phyloP scores from a whole-genome alignment of 306 rosid genomes.

The Cyamopsis tetragonoloba region DNA sequence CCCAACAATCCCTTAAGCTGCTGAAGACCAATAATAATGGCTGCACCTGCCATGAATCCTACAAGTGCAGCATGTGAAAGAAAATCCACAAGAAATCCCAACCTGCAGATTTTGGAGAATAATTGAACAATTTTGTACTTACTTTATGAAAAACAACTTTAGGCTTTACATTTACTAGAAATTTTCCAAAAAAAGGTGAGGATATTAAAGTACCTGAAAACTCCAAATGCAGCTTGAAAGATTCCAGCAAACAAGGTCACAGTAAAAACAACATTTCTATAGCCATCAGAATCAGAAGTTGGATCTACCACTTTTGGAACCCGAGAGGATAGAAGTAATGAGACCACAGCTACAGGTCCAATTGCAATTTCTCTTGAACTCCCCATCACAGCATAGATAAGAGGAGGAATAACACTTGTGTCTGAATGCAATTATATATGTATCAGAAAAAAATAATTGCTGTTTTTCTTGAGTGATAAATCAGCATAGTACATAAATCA shows the following conservation, averaged over 20 bases:
- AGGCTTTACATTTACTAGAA: conserved; percentile 40
- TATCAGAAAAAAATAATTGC: neutral
- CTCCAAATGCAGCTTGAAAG: conserved; percentile 76
- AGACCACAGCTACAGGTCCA: conserved; percentile 96
- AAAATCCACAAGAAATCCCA: conserved; percentile 91
- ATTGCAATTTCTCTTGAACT: conserved; percentile 92
- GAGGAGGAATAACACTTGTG: conserved; percentile 86
- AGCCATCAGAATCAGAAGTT: conserved; percentile 49
- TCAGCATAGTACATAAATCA: neutral
- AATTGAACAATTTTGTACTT: conserved; percentile 22
- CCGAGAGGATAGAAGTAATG: conserved; percentile 62
- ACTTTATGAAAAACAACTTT: conserved; percentile 35
- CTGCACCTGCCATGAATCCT: conserved; percentile 98
- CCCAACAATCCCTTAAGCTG: conserved; percentile 88
- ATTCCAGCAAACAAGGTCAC: conserved; percentile 85
- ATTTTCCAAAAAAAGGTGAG: conserved; percentile 16
- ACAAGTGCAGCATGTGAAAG: conserved; percentile 94
- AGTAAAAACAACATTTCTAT: conserved; percentile 62
- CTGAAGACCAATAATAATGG: conserved; percentile 89
- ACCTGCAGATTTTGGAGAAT: conserved; percentile 38
- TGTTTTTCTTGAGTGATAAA: neutral
- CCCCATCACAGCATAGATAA: conserved; percentile 87
- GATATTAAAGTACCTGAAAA: conserved; percentile 58
- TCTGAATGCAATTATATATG: conserved; percentile 47
- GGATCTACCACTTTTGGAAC: conserved; percentile 69